Evolutionary conservation across 2,329 filamentous ascomycete genomes (phyloP), one percentile per base, ranked within the genome.

Genomic region (Aspergillus sp.): DNA sequence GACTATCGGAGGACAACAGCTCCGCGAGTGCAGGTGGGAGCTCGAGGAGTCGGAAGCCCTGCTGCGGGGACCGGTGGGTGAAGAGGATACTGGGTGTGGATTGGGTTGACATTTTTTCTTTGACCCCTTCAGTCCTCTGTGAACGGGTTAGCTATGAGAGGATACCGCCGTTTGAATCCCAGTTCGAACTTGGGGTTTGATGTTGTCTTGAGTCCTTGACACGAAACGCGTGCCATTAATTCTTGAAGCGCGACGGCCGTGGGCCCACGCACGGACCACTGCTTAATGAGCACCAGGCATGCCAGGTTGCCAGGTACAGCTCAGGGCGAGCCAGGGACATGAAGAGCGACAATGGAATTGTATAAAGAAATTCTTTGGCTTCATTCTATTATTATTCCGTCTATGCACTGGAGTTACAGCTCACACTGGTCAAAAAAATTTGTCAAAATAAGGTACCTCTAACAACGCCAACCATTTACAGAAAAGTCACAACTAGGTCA

Each of bases 11-110:
- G 18, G 80, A 75, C 34, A 88, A 68, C 43, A 85, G 69, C 36
- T 81, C 77, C 12, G 85, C 77, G 36, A 88, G 66, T 34, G 85
- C 82, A 2, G 83, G 72, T 12, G 85, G 81, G 17, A 88, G 77
- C 71, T 88, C 85, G 18, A 88, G 76, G 32, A 88, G 74, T 39
- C 83, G 80, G 68, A 86, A 82, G 20, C 77, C 77, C 63, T 84
- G 78, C 62, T 84, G 79, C 5, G 72, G 72, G n/a, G 64, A 60
- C 5, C 68, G 71, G 48, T 78, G 69, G 17, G 75, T 77, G 63
- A 80, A 76, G 5, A 72, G 67, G 42, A 79, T 70, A 49, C 68
- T 68, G 17, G 56, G 64, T 9, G 70, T 64, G 15, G 67, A 57
- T 64, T 77, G 75, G 17, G 74, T 77, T 18, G 74, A 71, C 75